Evolutionary conservation across 2,329 filamentous ascomycete species (phyloP).

Genomic region (Neopestalotiopsis sp.): DNA sequence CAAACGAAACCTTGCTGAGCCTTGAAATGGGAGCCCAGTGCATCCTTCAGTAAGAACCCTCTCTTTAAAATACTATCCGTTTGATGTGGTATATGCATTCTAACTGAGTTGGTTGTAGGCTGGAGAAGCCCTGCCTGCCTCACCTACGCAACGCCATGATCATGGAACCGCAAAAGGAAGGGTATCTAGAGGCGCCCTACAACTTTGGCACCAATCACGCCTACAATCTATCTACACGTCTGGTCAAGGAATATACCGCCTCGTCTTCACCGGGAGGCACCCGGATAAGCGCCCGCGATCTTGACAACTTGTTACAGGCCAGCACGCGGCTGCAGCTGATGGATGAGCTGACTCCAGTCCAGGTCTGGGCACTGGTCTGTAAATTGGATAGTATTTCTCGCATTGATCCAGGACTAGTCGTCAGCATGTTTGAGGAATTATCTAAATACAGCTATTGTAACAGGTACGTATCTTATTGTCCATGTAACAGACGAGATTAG

Average conservation of each 20-base stretch:
- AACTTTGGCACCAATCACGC: constrained; percentile 12
- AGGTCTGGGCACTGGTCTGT: constrained; percentile 12
- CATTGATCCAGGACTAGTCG: constrained; percentile 1
- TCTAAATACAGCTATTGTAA: constrained; percentile 13
- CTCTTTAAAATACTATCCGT: background rate
- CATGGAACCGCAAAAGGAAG: background rate
- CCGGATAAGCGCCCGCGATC: background rate
- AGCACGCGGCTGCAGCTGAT: constrained; percentile 5
- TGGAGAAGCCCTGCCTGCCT: constrained; percentile 5
- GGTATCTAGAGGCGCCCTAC: background rate
- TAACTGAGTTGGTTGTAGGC: background rate
- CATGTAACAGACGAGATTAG: background rate
- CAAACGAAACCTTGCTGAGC: background rate
- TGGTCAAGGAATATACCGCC: background rate
- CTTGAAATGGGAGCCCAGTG: background rate
- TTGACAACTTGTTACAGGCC: constrained; percentile 4
- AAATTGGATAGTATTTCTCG: constrained; percentile 5
- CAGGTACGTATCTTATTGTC: background rate
- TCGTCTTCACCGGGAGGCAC: background rate
- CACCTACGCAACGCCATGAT: background rate
- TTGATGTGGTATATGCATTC: background rate
- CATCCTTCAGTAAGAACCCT: constrained; percentile 5
- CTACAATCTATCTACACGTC: constrained; percentile 9
- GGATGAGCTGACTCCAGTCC: constrained; percentile 7
- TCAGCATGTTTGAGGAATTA: background rate